Evolutionary conservation across 768 basidiomycete species (phyloP).

Genomic region (Mycena olivaceomarginata): DNA sequence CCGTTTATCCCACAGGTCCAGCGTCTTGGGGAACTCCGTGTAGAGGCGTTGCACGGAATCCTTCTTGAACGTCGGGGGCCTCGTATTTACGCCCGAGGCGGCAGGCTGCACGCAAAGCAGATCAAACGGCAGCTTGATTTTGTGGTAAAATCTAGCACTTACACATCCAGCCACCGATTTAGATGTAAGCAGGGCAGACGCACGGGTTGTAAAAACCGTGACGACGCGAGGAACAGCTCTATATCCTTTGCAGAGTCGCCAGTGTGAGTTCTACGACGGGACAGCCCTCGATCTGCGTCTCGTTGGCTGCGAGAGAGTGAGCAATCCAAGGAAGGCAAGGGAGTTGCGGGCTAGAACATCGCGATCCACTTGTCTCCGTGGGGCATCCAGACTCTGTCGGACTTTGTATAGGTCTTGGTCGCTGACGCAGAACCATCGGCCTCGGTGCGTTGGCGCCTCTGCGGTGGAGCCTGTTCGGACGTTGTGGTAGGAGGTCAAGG

Average conservation of each 20-base stretch:
- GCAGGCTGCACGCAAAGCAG: neutral
- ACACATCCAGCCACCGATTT: neutral
- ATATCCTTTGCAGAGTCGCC: slow-evolving; percentile 8
- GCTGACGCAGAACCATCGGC: neutral
- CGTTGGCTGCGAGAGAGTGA: neutral
- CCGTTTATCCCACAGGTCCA: neutral
- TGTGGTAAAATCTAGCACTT: neutral
- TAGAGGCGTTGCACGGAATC: neutral
- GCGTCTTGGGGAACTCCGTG: neutral
- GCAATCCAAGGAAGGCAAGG: slow-evolving; percentile 1
- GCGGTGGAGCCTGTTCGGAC: neutral
- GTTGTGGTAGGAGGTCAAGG: neutral
- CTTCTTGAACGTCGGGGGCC: neutral
- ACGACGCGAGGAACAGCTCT: neutral
- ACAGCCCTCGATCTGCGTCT: slow-evolving; percentile 8
- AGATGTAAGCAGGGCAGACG: neutral
- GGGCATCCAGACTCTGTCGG: slow-evolving; percentile 26
- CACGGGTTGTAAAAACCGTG: slow-evolving; percentile 13
- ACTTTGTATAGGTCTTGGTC: neutral
- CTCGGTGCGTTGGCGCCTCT: slow-evolving; percentile 2
- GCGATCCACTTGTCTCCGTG: slow-evolving; percentile 30
- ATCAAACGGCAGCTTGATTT: neutral
- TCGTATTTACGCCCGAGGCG: slow-evolving; percentile 32
- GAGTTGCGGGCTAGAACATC: slow-evolving; percentile 10
- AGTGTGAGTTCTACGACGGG: neutral